Evolutionary conservation across 495 filamentous ascomycete species (phyloP), one percentile per base, ranked within the genome.

Genomic region (Aspergillus heteromorphus): DNA sequence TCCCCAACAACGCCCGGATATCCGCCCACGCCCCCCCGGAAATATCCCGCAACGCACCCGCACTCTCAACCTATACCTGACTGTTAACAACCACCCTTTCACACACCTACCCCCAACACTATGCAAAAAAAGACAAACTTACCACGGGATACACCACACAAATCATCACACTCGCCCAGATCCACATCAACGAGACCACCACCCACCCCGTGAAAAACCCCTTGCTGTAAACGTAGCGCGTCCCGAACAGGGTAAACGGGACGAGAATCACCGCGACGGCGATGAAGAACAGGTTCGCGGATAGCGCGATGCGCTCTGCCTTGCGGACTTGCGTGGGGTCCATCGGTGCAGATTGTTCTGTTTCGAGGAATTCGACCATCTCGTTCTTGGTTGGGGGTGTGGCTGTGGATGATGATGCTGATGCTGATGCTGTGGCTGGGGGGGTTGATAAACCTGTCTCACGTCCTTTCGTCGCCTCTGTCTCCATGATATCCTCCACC

Each of bases 161-260:
- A 49, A 75, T 72, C 1, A 64, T 38, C 57, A 75, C 66, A 40
- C 61, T 66, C n/a, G 48, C 52, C 66, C 66, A 76, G 10, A 75
- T 64, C 74, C 73, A 78, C 1, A 78, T 69, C 16, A 78, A 70
- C 5, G 68, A 69, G 4, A 77, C 65, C 2, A 74, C 73, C 0
- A 73, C 63, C 75, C 74, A 78, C 0, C 68, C 75, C 0, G 63
- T 71, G 54, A 77, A 78, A 34, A 73, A 70, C 2, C 53, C 4
- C 30, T 59, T 57, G 25, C 40, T 63, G 56, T 67, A 78, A 1
- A 76, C 56, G 48, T 73, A 76, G 8, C 57, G 38, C 0, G 61
- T 67, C 3, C 70, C 67, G 45, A 76, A 77, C 40, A 78, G 45
- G 2, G 68, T 64, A 31, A 77, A 71, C 0, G 75, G 75, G 0